These are phyloP conservation scores for Ophiostoma tasmaniense DNA, from an alignment of 2,329 filamentous ascomycete species.

Conservation along the genomic window DNA sequence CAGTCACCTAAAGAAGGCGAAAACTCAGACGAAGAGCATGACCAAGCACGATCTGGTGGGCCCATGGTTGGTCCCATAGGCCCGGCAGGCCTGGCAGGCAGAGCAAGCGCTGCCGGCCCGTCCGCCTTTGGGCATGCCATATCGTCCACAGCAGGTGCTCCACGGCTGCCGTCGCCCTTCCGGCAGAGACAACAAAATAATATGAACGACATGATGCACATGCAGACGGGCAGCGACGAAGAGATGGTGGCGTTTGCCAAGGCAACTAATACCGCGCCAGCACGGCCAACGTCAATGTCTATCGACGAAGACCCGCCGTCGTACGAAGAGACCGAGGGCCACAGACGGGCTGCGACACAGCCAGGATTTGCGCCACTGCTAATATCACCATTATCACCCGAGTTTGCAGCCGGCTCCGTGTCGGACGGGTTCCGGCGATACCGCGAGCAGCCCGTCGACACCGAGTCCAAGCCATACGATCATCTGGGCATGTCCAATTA, in stretches of 20 bases:
- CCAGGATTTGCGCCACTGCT: neutral
- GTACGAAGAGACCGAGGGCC: slow-evolving; percentile 13
- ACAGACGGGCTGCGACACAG: neutral
- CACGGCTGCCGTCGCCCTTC: slow-evolving; percentile 1
- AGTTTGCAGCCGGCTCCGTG: slow-evolving; percentile 1
- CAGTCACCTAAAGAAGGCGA: neutral
- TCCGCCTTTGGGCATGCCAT: neutral
- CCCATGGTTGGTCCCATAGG: neutral
- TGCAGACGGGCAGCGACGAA: neutral
- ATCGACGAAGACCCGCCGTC: slow-evolving; percentile 13
- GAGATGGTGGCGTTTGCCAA: slow-evolving; percentile 12
- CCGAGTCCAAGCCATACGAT: slow-evolving; percentile 5
- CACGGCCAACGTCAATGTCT: neutral
- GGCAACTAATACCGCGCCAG: neutral
- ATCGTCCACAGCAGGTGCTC: neutral
- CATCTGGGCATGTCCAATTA: neutral
- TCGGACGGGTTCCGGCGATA: slow-evolving; percentile 16
- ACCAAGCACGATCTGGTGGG: neutral
- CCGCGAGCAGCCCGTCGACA: slow-evolving; percentile 1
- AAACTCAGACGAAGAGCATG: neutral
- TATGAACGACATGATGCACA: neutral
- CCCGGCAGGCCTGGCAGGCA: neutral
- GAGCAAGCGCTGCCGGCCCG: neutral
- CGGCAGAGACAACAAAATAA: neutral
- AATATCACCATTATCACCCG: neutral